Evolutionary conservation across 1,284 basidiomycete species (phyloP), one percentile per base, ranked within the genome.

Genomic region (Cryptococcus deneoformans): DNA sequence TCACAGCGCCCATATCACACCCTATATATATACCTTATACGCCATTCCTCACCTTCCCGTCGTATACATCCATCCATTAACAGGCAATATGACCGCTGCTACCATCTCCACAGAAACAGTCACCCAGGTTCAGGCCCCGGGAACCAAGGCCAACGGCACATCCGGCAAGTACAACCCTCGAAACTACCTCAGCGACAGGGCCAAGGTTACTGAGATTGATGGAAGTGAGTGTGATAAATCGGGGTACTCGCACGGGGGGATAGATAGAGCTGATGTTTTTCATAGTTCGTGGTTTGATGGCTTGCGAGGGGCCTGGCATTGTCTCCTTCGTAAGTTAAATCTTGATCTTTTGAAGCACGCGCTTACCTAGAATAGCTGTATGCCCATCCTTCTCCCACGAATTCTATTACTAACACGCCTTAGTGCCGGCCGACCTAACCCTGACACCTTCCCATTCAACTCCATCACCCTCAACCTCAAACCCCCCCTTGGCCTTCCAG

Each of bases 371-470:
- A 34, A 43, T 37, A 55, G 53, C 53, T 55, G 53, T 55, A 55
- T 51, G 20, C 14, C 34, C 14, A 29, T 37, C 24, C 44, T 11
- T 37, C 37, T 9, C 37, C 37, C 34, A 52, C 52, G 34, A 29
- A 29, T 29, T 29, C 3, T 37, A 14, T n/a, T 38, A 42, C 44
- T 53, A 20, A 48, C 14, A 16, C 5, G 24, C 5, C 12, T 20
- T 53, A 73, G 72, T 24, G 82, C 82, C 9, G 83, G 83, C 39
- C 80, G 81, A 77, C 95, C 95, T 34, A 95, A 95, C 72, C 84
- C 87, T n/a, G 79, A 82, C 4, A 90, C 90, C 14, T 98, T 97
- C 79, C 94, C 94, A 1, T 88, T 98, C 75, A 85, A 86, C 6
- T 85, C 85, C 1, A 77, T 96, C 63, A 84, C 82, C 36, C 69